A percentile compares a stretch with the other conserved stretches of the same genome.
phyloP scores from a whole-genome alignment of 257 asterid genomes.

The Coffea canephora region DNA sequence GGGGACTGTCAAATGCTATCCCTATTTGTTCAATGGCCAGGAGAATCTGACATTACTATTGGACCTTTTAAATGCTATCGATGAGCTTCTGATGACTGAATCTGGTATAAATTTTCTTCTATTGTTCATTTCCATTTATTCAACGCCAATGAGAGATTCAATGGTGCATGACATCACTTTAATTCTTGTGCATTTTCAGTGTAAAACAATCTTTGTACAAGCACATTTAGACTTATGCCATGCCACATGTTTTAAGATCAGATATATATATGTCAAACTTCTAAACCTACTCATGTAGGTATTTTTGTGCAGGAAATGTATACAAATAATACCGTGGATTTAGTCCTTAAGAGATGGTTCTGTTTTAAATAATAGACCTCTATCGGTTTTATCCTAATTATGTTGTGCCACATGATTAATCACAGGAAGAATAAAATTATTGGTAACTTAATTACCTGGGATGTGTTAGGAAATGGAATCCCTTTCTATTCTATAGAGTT shows the following conservation, averaged over 20 bases:
- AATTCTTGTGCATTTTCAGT: neutral
- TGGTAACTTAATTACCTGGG: too few relatives aligned
- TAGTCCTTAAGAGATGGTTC: neutral
- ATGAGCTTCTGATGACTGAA: conserved; percentile 53
- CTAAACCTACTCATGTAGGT: neutral
- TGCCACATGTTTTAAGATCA: too few relatives aligned
- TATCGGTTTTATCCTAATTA: too few relatives aligned
- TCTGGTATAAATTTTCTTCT: conserved; percentile 52
- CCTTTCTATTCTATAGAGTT: too few relatives aligned
- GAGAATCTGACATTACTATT: conserved; percentile 44
- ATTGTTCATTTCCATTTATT: neutral
- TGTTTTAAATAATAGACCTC: too few relatives aligned
- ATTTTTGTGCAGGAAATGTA: neutral
- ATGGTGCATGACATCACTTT: neutral
- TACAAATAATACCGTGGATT: neutral
- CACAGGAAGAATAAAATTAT: neutral
- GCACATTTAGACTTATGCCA: too few relatives aligned
- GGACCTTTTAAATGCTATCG: conserved; percentile 67
- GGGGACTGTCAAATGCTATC: conserved; percentile 75
- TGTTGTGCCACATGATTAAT: too few relatives aligned
- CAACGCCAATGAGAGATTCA: neutral
- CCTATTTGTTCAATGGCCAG: conserved; percentile 44
- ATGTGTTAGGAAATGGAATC: too few relatives aligned
- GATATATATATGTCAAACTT: neutral
- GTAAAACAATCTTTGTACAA: neutral